Conservation (phyloP, 306 rosid species). For the Nissolia schottii region DNA sequence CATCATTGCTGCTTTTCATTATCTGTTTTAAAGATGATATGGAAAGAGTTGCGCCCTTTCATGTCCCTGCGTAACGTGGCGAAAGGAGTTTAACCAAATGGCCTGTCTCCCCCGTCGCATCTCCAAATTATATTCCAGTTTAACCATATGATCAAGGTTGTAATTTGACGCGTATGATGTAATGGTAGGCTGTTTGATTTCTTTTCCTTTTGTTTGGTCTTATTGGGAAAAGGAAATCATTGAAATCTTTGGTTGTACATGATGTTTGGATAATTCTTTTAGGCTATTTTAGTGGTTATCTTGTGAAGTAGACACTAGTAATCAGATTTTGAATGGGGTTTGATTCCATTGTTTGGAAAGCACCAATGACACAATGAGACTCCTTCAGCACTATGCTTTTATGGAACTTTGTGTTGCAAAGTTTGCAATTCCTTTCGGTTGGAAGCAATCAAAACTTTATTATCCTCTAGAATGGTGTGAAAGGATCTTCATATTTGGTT, state of each 20-base stretch:
- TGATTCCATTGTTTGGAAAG: conserved; percentile 12
- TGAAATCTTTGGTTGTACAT: conserved; percentile 64
- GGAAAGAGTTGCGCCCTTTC: conserved; percentile 44
- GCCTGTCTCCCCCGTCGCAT: conserved; percentile 33
- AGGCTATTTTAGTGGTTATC: conserved; percentile 59
- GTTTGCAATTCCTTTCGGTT: background rate
- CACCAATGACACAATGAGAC: conserved; percentile 10
- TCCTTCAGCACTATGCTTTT: background rate
- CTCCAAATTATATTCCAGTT: conserved; percentile 43
- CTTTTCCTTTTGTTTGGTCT: conserved; percentile 35
- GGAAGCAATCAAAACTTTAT: background rate
- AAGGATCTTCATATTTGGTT: conserved; percentile 21
- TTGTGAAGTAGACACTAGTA: conserved; percentile 38
- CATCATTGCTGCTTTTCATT: conserved; percentile 32
- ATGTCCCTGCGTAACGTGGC: conserved; percentile 38
- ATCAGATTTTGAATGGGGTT: conserved; percentile 32
- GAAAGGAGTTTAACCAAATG: conserved; percentile 51
- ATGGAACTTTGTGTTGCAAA: conserved; percentile 6
- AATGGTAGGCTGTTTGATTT: conserved; percentile 45
- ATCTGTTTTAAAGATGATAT: conserved; percentile 40
- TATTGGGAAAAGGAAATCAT: conserved; percentile 43
- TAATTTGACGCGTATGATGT: conserved; percentile 55
- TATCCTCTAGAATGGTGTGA: conserved; percentile 19
- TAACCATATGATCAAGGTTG: conserved; percentile 50
- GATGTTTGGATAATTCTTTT: conserved; percentile 75